phyloP scores from a whole-genome alignment of 495 filamentous ascomycete species.

The Podospora australis region DNA sequence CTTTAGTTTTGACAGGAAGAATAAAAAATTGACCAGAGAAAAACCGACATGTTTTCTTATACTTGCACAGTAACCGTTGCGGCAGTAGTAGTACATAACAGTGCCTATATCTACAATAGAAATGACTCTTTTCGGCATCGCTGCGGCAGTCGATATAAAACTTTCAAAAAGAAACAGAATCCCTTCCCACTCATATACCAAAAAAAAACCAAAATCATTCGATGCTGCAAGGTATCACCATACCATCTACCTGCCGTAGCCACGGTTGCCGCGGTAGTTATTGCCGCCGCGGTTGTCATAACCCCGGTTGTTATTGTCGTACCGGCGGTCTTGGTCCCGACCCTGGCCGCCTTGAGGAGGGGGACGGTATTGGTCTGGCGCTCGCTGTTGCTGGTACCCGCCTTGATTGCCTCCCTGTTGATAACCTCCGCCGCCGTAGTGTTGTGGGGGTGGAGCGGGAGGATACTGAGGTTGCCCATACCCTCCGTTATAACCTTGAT shows the following conservation, averaged over 20 bases:
- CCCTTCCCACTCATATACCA: too few species aligned
- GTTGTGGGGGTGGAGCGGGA: conserved; percentile 2
- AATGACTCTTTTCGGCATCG: too few species aligned
- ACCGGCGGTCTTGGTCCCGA: conserved; percentile 6
- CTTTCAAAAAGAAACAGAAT: too few species aligned
- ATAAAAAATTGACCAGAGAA: too few species aligned
- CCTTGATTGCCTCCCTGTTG: conserved; percentile 16
- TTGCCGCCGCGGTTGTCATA: conserved; percentile 5
- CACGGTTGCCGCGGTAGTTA: conserved; percentile 5
- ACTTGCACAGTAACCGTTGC: too few species aligned
- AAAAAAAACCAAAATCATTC: too few species aligned
- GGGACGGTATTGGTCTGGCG: conserved; percentile 6
- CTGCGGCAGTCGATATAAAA: too few species aligned
- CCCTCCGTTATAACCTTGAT: neutral
- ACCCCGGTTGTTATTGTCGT: conserved; percentile 7
- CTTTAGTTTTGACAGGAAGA: too few species aligned
- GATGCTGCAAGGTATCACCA: too few species aligned
- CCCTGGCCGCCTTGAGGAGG: conserved; percentile 9
- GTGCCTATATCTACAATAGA: too few species aligned
- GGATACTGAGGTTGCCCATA: conserved; percentile 7
- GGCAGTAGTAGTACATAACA: too few species aligned
- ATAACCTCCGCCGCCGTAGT: conserved; percentile 12
- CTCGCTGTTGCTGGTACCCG: conserved; percentile 11
- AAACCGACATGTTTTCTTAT: too few species aligned
- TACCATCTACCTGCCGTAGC: neutral